Base-by-base conservation (phyloP, 2,329 filamentous ascomycete species). In the Gnomoniopsis sp. region DNA sequence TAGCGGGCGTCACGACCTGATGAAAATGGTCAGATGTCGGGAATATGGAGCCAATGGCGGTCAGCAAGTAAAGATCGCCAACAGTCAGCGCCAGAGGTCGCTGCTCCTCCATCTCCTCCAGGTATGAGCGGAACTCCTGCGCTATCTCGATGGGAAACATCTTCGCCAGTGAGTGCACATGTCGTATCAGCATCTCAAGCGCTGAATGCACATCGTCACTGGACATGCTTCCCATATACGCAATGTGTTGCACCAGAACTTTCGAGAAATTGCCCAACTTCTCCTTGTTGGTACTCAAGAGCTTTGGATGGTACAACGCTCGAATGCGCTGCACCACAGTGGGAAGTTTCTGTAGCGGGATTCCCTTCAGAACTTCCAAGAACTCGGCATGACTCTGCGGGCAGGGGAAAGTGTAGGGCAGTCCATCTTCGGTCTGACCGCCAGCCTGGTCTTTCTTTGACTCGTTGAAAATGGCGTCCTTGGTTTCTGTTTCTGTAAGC, bases 21-120 rank as follows among this genome's bases (percentile, higher is more conserved):
- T 99, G 95, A 74, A 98, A 99, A 74, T 98, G 93, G 73, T 99
- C 95, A 0, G 93, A 97, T 0, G 95, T 96, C 4, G 95, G 93
- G 68, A 96, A 99, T 55, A 96, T 89, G 2, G 86, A 87, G 44
- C 88, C 86, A 60, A 97, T 85, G 0, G 91, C 92, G 0, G 91
- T 93, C 38, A 99, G 77, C n/a, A 96, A 76, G 22, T 92, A 75
- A 21, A 99, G 75, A 67, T 99, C 93, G 19, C 91, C 90, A 65
- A 71, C 82, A 68, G 72, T 82, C 66, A 79, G 85, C 8, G 75
- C 72, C 38, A 86, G 71, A 4, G 81, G 77, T 38, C 84, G 76
- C 34, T 71, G 67, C 34, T 74, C 65, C 52, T 75, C 72, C 46
- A 87, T 79, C n/a, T 81, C 77, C 55, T 78, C 73, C 22, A 99